Base-by-base conservation (phyloP, 225 moss, liverwort and hornwort species). In the Straminergon stramineum region DNA sequence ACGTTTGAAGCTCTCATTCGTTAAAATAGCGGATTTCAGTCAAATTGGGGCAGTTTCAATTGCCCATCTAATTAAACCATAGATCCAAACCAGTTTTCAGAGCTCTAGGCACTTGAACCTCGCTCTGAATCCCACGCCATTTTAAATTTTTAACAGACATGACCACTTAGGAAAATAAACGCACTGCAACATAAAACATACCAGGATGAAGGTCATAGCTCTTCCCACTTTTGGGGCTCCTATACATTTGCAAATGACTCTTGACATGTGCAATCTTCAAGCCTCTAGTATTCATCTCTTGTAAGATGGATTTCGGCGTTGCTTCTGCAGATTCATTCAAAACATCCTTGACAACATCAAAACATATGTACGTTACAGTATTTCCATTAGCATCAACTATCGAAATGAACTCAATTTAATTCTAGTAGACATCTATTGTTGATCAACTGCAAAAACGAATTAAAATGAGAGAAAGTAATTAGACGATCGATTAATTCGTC, bases 201-300 rank as follows among this genome's bases (percentile, higher is more conserved):
- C 92, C 92, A 68, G 88, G 87, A 56, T 90, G 91, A 81, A 90
- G 91, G 41, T 91, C 87, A 58, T 37, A 73, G 60, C 61, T 88
- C 83, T 89, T 94, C 12, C 85, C 92, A 52, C 91, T 89, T 87
- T 87, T 94, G 51, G 92, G 93, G 88, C 88, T 96, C 62, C 96
- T 92, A 53, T 89, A 96, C 96, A 96, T 96, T 93, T 96, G 95
- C 53, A 92, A 87, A 83, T 96, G 96, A 84, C 95, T 95, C 85
- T 96, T 96, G 6, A 96, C 94, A 56, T 96, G 96, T 5, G 95
- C 95, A 81, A 96, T 96, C 77, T 94, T 96, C 89, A 96, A 88
- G 66, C 94, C 92, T 84, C 91, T 91, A 26, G 93, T 84, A 78
- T 92, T 89, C 96, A 96, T 96, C 88, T 90, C 88, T 55, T 95